Evolutionary conservation across 1,284 basidiomycete species (phyloP), one percentile per base, ranked within the genome.

Genomic region (Ganoderma lucidum): DNA sequence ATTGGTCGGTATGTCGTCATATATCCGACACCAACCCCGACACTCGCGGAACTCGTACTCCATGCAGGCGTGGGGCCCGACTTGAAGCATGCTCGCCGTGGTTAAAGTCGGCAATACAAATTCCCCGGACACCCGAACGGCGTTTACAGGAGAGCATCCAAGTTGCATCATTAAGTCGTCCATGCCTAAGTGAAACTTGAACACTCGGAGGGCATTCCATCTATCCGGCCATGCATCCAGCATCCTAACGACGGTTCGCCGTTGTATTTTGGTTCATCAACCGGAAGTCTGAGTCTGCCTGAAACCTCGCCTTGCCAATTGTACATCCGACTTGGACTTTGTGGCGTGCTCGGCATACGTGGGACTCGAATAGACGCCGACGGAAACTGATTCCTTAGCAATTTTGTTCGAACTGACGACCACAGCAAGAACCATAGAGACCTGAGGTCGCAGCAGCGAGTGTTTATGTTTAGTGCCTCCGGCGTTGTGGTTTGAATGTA

Each of bases 1-100:
- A 53, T 56, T 56, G 53, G 14, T 30, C 53, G 53, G 53, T 35
- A 30, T 53, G 48, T 28, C 53, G 30, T 56, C 53, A 56, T 35
- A 56, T 56, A 8, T 35, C 53, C 30, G 53, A 56, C 53, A 9
- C 53, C 53, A 6, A 35, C 12, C 23, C 53, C 53, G 53, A 56
- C 30, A 17, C 12, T 56, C 53, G 17, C 53, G 53, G 53, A 56
- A 56, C 28, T 32, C 14, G 30, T 17, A 4, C 53, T 32, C 10
- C 53, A 19, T 23, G 45, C 45, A n/a, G 19, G 19, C 19, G 6
- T 14, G 30, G 6, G 8, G 53, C 32, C 32, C 32, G 15, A 56
- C 53, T 15, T 56, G 28, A 56, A 19, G 53, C 53, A 56, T 35
- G 53, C 8, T 32, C 32, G 15, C 6, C 15, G 17, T 56, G 53